Evolutionary conservation across 768 basidiomycete genomes (phyloP), one percentile per base, ranked within the genome.

Genomic region (Suillus variegatus): DNA sequence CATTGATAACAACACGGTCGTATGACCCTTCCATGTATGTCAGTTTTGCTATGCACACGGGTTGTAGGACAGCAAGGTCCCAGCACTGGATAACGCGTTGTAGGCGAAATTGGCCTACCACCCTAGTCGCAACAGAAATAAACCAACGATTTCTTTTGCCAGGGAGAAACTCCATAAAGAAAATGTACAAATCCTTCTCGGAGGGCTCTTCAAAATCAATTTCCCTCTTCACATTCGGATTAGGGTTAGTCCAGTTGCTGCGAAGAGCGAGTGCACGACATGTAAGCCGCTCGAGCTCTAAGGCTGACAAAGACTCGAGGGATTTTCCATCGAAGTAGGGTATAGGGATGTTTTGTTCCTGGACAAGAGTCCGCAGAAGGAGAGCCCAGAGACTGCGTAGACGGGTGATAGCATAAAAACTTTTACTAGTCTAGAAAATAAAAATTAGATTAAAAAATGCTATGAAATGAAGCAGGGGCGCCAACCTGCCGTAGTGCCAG

Each of bases 71-170:
- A 0, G 71, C 57, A 9, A 88, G 52, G 67, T 89, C 85, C 89
- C 89, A 90, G 68, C 87, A 87, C 47, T 86, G 85, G 35, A 89
- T 63, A 28, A 74, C 74, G 36, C 79, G 81, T 14, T 66, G 64
- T 64, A 1, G 66, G 69, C 68, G 28, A 28, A 28, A 28, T 28
- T 28, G 28, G 28, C 2, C 28, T 28, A 28, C 28, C 2, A 2
- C 28, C 28, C 28, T 28, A 28, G 67, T 76, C 0, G 76, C 77
- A 36, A 87, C 72, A 0, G 85, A 85, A 32, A 90, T 69, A 8
- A 90, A 70, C 74, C 81, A 84, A 8, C 79, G 77, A 41, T 75
- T 75, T 4, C 74, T 76, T n/a, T 75, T 68, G 0, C 75, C 79
- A 0, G 84, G 83, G 0, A 88, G 66, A 68, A 88, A 85, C 51